These are phyloP conservation scores for Dalechampia spathulata DNA, from an alignment of 441 rosid genomes.

Conservation along the genomic window DNA sequence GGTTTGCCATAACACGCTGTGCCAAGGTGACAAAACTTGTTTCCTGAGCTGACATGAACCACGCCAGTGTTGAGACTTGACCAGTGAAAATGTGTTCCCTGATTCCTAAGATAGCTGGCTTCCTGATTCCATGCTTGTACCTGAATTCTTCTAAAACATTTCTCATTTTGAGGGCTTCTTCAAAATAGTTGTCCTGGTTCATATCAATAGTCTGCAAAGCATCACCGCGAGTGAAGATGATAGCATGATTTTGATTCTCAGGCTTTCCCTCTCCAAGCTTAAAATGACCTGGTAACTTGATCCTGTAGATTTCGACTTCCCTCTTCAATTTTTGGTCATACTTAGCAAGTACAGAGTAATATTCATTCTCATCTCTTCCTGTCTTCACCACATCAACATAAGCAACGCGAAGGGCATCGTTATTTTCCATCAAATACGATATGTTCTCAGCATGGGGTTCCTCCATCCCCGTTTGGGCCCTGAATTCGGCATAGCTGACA, in stretches of 20 bases:
- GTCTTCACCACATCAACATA: slow-evolving; percentile 68
- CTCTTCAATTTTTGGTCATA: slow-evolving; percentile 51
- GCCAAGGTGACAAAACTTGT: slow-evolving; percentile 87
- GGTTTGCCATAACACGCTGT: slow-evolving; percentile 90
- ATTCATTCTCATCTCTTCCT: slow-evolving; percentile 45
- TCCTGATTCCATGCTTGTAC: slow-evolving; percentile 53
- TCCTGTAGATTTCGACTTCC: slow-evolving; percentile 81
- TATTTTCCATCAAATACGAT: slow-evolving; percentile 51
- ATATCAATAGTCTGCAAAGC: slow-evolving; percentile 92
- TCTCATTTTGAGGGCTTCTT: slow-evolving; percentile 92
- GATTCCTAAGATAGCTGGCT: slow-evolving; percentile 82
- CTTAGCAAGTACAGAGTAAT: slow-evolving; percentile 79
- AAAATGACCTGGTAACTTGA: slow-evolving; percentile 80
- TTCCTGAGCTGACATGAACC: slow-evolving; percentile 96
- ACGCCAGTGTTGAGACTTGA: slow-evolving; percentile 88
- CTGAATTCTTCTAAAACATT: slow-evolving; percentile 85
- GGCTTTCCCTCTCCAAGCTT: slow-evolving; percentile 95
- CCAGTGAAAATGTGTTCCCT: slow-evolving; percentile 90
- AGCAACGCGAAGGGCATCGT: slow-evolving; percentile 86
- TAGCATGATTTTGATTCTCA: slow-evolving; percentile 89
- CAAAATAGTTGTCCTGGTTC: slow-evolving; percentile 93
- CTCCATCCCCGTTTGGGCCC: slow-evolving; percentile 67
- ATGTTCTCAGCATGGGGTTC: slow-evolving; percentile 79
- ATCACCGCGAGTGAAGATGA: slow-evolving; percentile 88
- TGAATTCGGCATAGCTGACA: slow-evolving; percentile 77